Conservation (phyloP, 305 asterid genomes). For the Rubia balearica region DNA sequence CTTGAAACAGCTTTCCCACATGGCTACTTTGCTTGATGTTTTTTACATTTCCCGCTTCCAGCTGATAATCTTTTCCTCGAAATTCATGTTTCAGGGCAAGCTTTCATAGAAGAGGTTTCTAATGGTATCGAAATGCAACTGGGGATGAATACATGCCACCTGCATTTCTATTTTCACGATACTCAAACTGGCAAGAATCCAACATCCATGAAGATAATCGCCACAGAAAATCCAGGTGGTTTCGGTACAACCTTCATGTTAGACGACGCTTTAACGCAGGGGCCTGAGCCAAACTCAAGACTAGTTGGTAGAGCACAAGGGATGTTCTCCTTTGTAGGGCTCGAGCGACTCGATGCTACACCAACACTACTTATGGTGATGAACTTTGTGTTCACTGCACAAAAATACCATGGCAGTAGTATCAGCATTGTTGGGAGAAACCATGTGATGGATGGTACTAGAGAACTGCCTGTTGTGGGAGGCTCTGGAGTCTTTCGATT, state of each 20-base stretch:
- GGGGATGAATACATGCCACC: conserved; percentile 15
- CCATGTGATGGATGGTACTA: conserved; percentile 29
- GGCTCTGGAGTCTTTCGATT: conserved; percentile 38
- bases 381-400: conserved; percentile 23
- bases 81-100: background rate
- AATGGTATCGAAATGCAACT: background rate
- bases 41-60: background rate
- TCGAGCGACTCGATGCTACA: conserved; percentile 20
- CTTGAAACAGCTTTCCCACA: background rate
- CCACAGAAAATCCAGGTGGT: background rate
- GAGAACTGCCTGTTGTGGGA: conserved; percentile 46
- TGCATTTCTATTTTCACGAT: conserved; percentile 45
- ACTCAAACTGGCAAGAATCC: conserved; percentile 19
- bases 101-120: conserved; percentile 1
- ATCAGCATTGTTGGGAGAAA: conserved; percentile 40
- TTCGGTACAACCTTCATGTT: conserved; percentile 37
- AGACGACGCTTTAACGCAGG: conserved; percentile 30
- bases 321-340: conserved; percentile 25
- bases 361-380: conserved; percentile 27
- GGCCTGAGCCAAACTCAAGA: conserved; percentile 20
- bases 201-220: conserved; percentile 28
- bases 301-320: conserved; percentile 42
- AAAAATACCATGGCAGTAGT: conserved; percentile 35
- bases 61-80: background rate
- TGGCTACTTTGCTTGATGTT: conserved; percentile 2